A percentile compares a stretch with the other conserved stretches of the same genome.
Conservation (phyloP, 768 basidiomycete genomes). For the Suillus clintonianus region DNA sequence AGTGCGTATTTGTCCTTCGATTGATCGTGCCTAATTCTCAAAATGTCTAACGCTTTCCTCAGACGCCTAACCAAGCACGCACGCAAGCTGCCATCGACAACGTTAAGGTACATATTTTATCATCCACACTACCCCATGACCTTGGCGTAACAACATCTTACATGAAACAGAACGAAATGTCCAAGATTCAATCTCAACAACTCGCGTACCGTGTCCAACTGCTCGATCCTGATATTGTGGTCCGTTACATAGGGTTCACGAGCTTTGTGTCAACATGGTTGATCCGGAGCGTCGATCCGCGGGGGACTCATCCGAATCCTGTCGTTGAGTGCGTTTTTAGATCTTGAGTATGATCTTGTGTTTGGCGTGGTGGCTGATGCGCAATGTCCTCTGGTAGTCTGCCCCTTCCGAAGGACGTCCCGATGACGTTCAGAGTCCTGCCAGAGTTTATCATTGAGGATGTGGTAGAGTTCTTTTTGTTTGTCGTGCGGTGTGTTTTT, state of each 20-base stretch:
- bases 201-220: slow-evolving; percentile 85
- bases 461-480: slow-evolving; percentile 86
- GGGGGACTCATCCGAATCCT: slow-evolving; percentile 71
- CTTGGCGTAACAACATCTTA: background rate
- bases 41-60: background rate
- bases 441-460: slow-evolving; percentile 96
- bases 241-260: slow-evolving; percentile 79
- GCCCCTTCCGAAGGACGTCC: slow-evolving; percentile 84
- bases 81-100: slow-evolving; percentile 76
- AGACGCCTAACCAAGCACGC: slow-evolving; percentile 76
- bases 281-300: slow-evolving; percentile 86
- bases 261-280: slow-evolving; percentile 94
- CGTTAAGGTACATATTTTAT: slow-evolving; percentile 56
- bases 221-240: slow-evolving; percentile 81
- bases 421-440: slow-evolving; percentile 79
- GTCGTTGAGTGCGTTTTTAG: slow-evolving; percentile 56
- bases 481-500: slow-evolving; percentile 69
- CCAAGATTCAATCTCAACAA: slow-evolving; percentile 69
- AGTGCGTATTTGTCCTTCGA: slow-evolving; percentile 43
- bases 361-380: slow-evolving; percentile 7
- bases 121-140: background rate
- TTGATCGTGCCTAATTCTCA: too few relatives aligned
- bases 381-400: slow-evolving; percentile 49
- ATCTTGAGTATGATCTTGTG: background rate
- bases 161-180: slow-evolving; percentile 59